phyloP scores from a whole-genome alignment of 2,329 filamentous ascomycete species.

The Knoxdaviesia capensis region DNA sequence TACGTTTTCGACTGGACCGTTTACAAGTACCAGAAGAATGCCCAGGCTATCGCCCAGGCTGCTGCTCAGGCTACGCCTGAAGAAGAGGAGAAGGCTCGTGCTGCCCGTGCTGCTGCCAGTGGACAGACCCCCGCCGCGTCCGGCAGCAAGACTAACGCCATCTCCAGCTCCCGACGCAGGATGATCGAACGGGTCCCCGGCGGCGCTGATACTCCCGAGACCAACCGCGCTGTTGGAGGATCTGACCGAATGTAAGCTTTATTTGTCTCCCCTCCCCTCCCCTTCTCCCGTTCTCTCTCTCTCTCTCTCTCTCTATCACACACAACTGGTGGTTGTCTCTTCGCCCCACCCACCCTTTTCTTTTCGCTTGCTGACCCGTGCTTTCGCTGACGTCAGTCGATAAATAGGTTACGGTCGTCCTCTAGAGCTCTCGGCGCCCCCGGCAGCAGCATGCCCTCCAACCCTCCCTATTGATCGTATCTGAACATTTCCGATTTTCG shows the following conservation, averaged over 20 bases:
- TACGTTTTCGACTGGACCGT: constrained; percentile 99
- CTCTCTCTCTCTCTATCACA: too few relatives aligned
- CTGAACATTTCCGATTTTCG: too few relatives aligned
- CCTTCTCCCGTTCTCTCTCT: too few relatives aligned
- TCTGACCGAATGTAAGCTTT: constrained; percentile 93
- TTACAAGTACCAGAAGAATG: constrained; percentile 99
- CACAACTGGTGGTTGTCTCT: too few relatives aligned
- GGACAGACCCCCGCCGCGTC: constrained; percentile 23
- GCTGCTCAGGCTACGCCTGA: constrained; percentile 47
- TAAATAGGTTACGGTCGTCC: too few relatives aligned
- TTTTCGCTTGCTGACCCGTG: too few relatives aligned
- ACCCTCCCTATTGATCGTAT: too few relatives aligned
- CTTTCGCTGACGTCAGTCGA: too few relatives aligned
- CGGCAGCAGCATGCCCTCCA: too few relatives aligned
- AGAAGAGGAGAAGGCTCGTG: constrained; percentile 56
- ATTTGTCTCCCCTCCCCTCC: too few relatives aligned
- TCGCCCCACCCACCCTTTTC: too few relatives aligned
- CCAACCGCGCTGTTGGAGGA: constrained; percentile 56
- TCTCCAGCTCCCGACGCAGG: constrained; percentile 65
- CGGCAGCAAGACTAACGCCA: constrained; percentile 49
- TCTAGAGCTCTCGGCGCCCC: too few relatives aligned
- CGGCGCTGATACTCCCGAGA: constrained; percentile 47
- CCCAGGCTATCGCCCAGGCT: constrained; percentile 77
- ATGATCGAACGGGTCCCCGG: constrained; percentile 50
- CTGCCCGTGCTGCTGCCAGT: constrained; percentile 44